A percentile compares a stretch with the other conserved stretches of the same genome.
phyloP scores from a whole-genome alignment of 2,329 filamentous ascomycete species.

The Aureobasidium subglaciale region DNA sequence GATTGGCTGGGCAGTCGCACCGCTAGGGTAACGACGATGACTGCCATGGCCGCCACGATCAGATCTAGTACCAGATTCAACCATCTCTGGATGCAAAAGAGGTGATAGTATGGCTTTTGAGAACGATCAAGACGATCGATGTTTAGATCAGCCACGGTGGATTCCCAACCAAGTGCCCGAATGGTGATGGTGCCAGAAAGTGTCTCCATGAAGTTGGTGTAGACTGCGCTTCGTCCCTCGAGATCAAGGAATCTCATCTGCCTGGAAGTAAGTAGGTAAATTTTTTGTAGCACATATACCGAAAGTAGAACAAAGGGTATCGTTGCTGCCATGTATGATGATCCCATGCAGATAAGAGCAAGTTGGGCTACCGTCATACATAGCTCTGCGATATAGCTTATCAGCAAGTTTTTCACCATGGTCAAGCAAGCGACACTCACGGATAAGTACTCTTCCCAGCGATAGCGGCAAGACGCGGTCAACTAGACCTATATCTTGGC shows the following conservation, averaged over 20 bases:
- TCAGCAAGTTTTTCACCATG: too few species aligned
- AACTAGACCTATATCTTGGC: too few species aligned
- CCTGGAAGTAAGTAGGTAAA: slow-evolving; percentile 42
- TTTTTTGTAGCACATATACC: slow-evolving; percentile 34
- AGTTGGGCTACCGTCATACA: too few species aligned
- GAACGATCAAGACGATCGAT: slow-evolving; percentile 32
- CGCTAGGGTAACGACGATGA: slow-evolving; percentile 28
- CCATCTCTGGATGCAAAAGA: slow-evolving; percentile 41
- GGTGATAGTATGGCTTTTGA: slow-evolving; percentile 40
- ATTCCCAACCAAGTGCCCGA: slow-evolving; percentile 44
- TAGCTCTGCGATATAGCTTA: too few species aligned
- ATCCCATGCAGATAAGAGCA: too few species aligned
- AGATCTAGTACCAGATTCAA: slow-evolving; percentile 35
- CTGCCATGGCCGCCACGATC: slow-evolving; percentile 30
- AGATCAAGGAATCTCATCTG: slow-evolving; percentile 49
- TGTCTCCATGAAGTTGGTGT: slow-evolving; percentile 46
- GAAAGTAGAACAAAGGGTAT: too few species aligned
- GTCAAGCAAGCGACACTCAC: too few species aligned
- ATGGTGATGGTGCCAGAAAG: slow-evolving; percentile 43
- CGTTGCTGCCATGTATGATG: too few species aligned
- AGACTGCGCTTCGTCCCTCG: slow-evolving; percentile 44
- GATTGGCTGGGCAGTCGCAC: too few species aligned
- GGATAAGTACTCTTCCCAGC: too few species aligned
- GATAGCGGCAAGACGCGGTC: too few species aligned
- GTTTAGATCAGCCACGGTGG: slow-evolving; percentile 32